Evolutionary conservation across 257 asterid genomes (phyloP).

Genomic region (Solanum microdontum): DNA sequence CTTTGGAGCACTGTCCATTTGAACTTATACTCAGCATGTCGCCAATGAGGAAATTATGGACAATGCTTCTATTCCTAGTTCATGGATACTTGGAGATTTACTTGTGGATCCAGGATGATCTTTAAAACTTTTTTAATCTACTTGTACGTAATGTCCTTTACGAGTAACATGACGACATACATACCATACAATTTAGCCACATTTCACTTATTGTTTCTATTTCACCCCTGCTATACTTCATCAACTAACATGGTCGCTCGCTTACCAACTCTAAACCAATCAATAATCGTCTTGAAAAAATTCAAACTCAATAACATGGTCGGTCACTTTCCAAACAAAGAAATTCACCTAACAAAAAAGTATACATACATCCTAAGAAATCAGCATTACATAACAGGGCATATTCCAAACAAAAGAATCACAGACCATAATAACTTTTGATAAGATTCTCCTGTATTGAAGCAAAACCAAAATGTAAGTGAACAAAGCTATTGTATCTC

Average conservation of each 20-base stretch:
- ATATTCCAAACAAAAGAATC: neutral
- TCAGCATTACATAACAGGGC: neutral
- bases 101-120: slow-evolving; percentile 32
- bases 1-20: neutral
- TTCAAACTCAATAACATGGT: neutral
- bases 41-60: slow-evolving; percentile 15
- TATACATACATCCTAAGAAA: neutral
- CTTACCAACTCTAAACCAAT: neutral
- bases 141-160: slow-evolving; percentile 42
- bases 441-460: neutral
- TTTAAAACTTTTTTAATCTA: slow-evolving; percentile 26
- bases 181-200: neutral
- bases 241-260: neutral
- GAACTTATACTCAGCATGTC: neutral
- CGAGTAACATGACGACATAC: slow-evolving; percentile 23
- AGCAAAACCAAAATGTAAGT: neutral
- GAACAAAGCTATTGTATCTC: neutral
- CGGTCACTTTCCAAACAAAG: neutral
- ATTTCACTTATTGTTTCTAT: neutral
- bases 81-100: slow-evolving; percentile 20
- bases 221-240: neutral
- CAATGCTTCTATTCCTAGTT: slow-evolving; percentile 13
- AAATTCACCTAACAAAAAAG: neutral
- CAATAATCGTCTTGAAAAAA: neutral
- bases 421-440: neutral